Conservation (phyloP, 2,329 filamentous ascomycete species). For the Verticillium isaacii region DNA sequence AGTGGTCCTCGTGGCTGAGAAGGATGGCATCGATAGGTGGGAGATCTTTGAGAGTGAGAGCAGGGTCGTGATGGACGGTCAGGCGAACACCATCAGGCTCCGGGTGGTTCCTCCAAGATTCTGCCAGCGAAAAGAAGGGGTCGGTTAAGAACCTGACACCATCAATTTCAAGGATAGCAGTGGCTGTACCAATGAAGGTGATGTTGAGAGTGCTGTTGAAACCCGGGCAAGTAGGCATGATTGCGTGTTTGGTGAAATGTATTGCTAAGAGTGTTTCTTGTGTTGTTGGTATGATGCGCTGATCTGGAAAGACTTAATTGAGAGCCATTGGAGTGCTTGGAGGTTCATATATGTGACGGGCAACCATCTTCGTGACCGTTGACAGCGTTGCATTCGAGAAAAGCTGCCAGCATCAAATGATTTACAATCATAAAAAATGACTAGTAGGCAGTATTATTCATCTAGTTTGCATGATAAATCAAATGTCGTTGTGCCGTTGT, state of each 20-base stretch:
- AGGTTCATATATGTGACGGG: too few relatives aligned
- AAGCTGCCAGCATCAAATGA: neutral
- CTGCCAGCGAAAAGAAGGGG: slow-evolving; percentile 37
- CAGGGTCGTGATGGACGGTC: slow-evolving; percentile 26
- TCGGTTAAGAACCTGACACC: slow-evolving; percentile 38
- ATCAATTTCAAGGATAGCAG: slow-evolving; percentile 38
- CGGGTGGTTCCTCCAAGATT: slow-evolving; percentile 14
- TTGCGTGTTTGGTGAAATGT: neutral
- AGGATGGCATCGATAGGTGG: slow-evolving; percentile 43
- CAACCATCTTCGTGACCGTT: too few relatives aligned
- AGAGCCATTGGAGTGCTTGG: too few relatives aligned
- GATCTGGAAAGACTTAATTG: too few relatives aligned
- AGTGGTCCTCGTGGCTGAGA: slow-evolving; percentile 45
- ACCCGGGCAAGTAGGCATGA: neutral
- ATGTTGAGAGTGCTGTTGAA: slow-evolving; percentile 20
- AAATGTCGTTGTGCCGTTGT: neutral
- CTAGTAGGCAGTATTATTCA: neutral
- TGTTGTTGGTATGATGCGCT: too few relatives aligned
- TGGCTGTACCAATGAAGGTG: slow-evolving; percentile 43
- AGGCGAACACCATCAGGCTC: neutral
- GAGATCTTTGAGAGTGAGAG: slow-evolving; percentile 29
- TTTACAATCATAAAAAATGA: neutral
- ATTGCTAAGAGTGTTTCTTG: too few relatives aligned
- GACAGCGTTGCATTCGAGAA: neutral
- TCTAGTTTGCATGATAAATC: neutral